A percentile compares a stretch with the other conserved stretches of the same genome.
These are phyloP conservation scores for Microcyclospora pomicola DNA, from an alignment of 2,329 filamentous ascomycete genomes.

Conservation along the genomic window DNA sequence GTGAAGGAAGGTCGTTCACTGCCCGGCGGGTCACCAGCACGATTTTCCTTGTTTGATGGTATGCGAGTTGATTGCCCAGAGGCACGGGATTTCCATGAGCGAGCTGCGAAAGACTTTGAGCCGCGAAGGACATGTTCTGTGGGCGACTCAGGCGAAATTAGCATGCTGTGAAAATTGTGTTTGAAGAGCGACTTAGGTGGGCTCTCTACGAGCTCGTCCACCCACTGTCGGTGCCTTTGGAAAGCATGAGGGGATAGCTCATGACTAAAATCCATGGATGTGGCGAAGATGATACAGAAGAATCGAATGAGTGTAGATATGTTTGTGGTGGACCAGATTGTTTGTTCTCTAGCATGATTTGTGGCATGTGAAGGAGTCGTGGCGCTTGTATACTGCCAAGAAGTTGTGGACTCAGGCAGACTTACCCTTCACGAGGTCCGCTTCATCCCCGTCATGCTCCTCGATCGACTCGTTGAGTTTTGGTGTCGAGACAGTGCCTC, in stretches of 20 bases:
- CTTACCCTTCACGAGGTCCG: constrained; percentile 25
- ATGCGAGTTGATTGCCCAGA: constrained; percentile 17
- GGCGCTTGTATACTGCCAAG: no score
- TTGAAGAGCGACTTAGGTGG: constrained; percentile 5
- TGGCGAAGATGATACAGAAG: neutral
- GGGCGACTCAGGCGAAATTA: constrained; percentile 9
- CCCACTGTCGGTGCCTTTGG: constrained; percentile 6
- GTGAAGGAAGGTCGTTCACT: constrained; percentile 6
- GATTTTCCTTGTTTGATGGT: constrained; percentile 20
- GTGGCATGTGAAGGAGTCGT: no score
- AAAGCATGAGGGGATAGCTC: constrained; percentile 1
- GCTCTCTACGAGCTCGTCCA: constrained; percentile 11
- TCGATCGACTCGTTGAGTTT: constrained; percentile 23
- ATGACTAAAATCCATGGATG: neutral
- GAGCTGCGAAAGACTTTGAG: constrained; percentile 24
- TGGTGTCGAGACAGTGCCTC: constrained; percentile 21
- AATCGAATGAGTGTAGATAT: neutral
- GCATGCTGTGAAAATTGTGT: constrained; percentile 2
- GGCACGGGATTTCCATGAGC: constrained; percentile 21
- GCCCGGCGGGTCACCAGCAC: constrained; percentile 11
- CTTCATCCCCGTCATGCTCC: constrained; percentile 23
- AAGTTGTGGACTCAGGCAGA: neutral
- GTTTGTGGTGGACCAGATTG: neutral
- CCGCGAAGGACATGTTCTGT: constrained; percentile 26
- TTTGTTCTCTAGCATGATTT: neutral